Evolutionary conservation across 805 yeast genomes (phyloP), one percentile per base, ranked within the genome.

Genomic region (Brettanomyces naardenensis): DNA sequence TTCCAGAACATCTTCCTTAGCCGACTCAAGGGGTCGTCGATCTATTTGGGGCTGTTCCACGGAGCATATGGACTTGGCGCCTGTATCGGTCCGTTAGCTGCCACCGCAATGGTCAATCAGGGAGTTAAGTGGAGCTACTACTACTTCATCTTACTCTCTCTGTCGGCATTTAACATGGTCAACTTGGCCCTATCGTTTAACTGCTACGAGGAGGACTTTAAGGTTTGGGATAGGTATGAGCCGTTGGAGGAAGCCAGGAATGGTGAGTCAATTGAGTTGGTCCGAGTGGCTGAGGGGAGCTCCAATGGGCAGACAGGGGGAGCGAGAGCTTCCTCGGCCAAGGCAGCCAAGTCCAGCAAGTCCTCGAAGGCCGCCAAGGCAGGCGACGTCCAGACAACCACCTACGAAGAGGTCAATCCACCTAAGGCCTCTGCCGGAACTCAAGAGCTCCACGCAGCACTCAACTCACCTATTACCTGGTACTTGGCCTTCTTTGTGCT

Each of bases 1-100:
- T 78, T 73, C 43, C 62, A 64, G 31, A 77, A 75, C 47, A 66
- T 75, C 14, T 75, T 73, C 45, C 42, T 75, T 15, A 58, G 76
- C 4, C 55, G 67, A 40, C 56, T 79, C 27, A 65, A 66, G 19
- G 73, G 75, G 41, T 68, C 75, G 35, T 75, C 81, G 33, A 72
- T 69, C 37, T 64, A 73, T 41, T 65, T 80, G 58, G 84, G 89
- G 1, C 54, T 66, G 19, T 62, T 73, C 41, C 92, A 83, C 59
- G 89, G 85, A 1, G 52, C 66, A 11, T 83, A 81, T 54, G 94
- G 94, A 1, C 47, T 75, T 3, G 88, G 89, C 2, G 85, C 88
- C 1, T 76, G 84, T 33, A 45, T 78, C 1, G 69, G 86, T 2
- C 89, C 94, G 2, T 68, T 84, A 15, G 52, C 78, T 22, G 78